Base-by-base conservation (phyloP, 768 basidiomycete species). In the Baorangia bicolor region DNA sequence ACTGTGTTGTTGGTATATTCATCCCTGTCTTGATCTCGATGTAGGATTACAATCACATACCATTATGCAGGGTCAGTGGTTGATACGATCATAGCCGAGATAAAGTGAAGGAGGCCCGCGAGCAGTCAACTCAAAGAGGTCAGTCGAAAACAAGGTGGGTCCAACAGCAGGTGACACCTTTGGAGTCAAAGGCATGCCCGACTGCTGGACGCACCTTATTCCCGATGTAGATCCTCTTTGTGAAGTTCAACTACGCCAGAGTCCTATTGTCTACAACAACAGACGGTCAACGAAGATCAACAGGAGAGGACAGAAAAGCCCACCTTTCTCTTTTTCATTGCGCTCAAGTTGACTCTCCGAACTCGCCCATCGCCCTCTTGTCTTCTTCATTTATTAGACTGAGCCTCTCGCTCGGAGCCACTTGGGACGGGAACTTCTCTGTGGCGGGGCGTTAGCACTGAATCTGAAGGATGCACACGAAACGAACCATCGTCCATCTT, bases 141-240 rank as follows among this genome's bases (percentile, higher is more conserved):
- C 18, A 23, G 13, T 39, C 42, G 12, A 38, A 47, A 59, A 63
- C 64, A 55, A 55, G 47, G 45, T 5, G 39, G 40, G 64, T 65
- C 64, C 64, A 66, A 42, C 64, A 45, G 53, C 44, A 64, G 21
- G 57, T 10, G 21, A 56, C n/a, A 25, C 33, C 58, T 7, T 40
- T 55, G 53, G 5, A 55, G 7, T 49, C 64, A 57, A 51, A 30
- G 53, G 11, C 25, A 13, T 52, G 45, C 23, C 55, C 56, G 60
- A 56, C 58, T 38, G 53, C 33, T 56, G 64, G 64, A 65, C 64
- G 64, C 58, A 65, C 64, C 64, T 66, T 60, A 38, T 64, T 55
- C 23, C 33, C 49, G 6, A 27, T 25, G 27, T 52, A n/a, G 13
- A 12, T 38, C 1, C 34, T 20, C 21, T 5, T 8, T 5, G 10